Percentiles rank a stretch among this genome's conserved stretches.
These are phyloP conservation scores for Typha latifolia DNA, from an alignment of 176 grass and related monocot species.

Conservation along the genomic window DNA sequence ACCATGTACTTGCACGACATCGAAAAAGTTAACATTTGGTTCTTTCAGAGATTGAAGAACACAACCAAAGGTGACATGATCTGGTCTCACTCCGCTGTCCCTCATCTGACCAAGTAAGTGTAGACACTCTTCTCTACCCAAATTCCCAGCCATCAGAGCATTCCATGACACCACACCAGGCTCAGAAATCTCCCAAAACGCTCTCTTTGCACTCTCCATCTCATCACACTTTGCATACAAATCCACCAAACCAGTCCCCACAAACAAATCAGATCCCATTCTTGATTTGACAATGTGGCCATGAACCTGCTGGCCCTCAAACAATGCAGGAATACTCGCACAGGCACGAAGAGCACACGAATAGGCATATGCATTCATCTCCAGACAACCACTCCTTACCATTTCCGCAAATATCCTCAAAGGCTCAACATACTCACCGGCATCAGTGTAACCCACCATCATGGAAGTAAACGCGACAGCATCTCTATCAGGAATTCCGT, in stretches of 20 bases:
- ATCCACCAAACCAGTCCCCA: slow-evolving; percentile 27
- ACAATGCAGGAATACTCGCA: slow-evolving; percentile 5
- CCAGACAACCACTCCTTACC: slow-evolving; percentile 3
- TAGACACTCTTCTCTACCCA: slow-evolving; percentile 13
- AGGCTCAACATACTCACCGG: slow-evolving; percentile 8
- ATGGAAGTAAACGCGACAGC: slow-evolving; percentile 19
- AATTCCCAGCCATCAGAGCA: slow-evolving; percentile 20
- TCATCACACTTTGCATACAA: slow-evolving; percentile 25
- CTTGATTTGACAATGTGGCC: slow-evolving; percentile 15
- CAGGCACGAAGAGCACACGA: slow-evolving; percentile 27
- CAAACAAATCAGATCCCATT: slow-evolving; percentile 13
- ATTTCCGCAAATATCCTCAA: slow-evolving; percentile 26
- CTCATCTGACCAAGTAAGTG: slow-evolving; percentile 22
- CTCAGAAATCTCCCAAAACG: slow-evolving; percentile 22
- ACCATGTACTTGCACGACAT: slow-evolving; percentile 20
- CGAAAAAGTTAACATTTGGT: not conserved
- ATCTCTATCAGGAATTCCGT: slow-evolving; percentile 30
- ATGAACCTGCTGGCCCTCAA: slow-evolving; percentile 28
- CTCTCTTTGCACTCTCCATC: slow-evolving; percentile 14
- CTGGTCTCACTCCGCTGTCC: slow-evolving; percentile 15
- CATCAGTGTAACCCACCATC: slow-evolving; percentile 18
- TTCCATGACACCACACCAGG: slow-evolving; percentile 43
- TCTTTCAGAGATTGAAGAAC: slow-evolving; percentile 27
- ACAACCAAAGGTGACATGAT: slow-evolving; percentile 31
- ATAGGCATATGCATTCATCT: slow-evolving; percentile 22